Evolutionary conservation across 129 eudicot species (phyloP), one percentile per base, ranked within the genome.

Genomic region (Saussurea involucrata): DNA sequence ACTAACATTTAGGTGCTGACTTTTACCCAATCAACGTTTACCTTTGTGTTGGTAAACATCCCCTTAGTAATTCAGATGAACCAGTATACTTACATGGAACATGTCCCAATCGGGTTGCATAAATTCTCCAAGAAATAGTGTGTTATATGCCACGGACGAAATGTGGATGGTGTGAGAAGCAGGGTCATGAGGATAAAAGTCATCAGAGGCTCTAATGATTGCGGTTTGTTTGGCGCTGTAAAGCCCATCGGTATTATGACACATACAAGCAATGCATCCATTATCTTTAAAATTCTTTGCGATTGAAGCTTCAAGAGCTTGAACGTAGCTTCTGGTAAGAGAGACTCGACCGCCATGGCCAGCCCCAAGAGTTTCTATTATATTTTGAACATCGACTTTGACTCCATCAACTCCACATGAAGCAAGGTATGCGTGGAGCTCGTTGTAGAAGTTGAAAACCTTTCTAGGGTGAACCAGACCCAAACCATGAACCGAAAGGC

Each of bases 21-120:
- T 5, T 11, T 46, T 46, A 46, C 8, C 8, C 1, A 0, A 12
- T 44, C 24, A 53, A 8, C 24, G 13, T n/a, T 53, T 53, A 53
- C 24, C 61, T 53, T 17, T 53, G 61, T 17, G 22, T 53, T 53
- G 61, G 22, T n/a, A 53, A 53, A 53, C 61, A n/a, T 1, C 18
- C 61, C 61, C 22, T 17, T n/a, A 53, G 9, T 53, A 53, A 5
- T 53, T 53, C 17, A 20, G 17, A 53, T 10, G 12, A 31, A 9
- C 22, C 36, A 36, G 61, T 9, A 75, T 24, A 84, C 98, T 89
- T 77, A 95, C 98, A 74, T 95, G 98, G 63, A 95, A 95, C 98
- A 95, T 95, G 61, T 95, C 98, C 98, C 98, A 95, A 80, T 95
- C 98, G 27, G 98, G 98, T 68, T 82, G 97, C 96, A 89, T 89